Evolutionary conservation across 1,284 basidiomycete genomes (phyloP).

Genomic region (Ustilago vetiveriae): DNA sequence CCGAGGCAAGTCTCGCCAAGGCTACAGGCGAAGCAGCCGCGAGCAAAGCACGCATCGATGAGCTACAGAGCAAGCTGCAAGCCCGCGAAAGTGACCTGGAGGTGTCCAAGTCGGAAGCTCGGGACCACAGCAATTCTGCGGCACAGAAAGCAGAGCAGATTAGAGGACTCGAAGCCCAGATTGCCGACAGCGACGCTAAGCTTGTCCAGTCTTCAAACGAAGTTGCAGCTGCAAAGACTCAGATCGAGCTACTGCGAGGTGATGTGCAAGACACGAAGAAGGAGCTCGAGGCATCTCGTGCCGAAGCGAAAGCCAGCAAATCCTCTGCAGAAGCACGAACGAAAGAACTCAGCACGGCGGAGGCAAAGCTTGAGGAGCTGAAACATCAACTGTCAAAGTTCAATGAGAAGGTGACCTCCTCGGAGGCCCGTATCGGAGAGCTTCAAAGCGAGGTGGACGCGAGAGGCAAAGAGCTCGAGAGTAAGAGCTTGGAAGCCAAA

Average conservation of each 20-base stretch:
- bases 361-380: constrained; percentile 6
- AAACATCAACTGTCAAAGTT: constrained; percentile 7
- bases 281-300: constrained; percentile 14
- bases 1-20: constrained; percentile 18
- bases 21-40: constrained; percentile 10
- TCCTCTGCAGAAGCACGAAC: constrained; percentile 2
- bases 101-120: constrained; percentile 9
- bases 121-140: constrained; percentile 14
- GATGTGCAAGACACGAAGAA: constrained; percentile 9
- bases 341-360: constrained; percentile 5
- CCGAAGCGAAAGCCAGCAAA: constrained; percentile 12
- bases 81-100: constrained; percentile 16
- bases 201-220: constrained; percentile 10
- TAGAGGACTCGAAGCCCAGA: constrained; percentile 18
- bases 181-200: constrained; percentile 12
- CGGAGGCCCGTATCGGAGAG: constrained; percentile 8
- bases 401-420: neutral
- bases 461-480: constrained; percentile 5
- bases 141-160: constrained; percentile 19
- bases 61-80: constrained; percentile 24
- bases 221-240: constrained; percentile 7
- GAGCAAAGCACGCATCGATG: constrained; percentile 13
- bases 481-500: constrained; percentile 9
- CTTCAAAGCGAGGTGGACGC: constrained; percentile 8
- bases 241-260: constrained; percentile 11